These are phyloP conservation scores for Actinomortierella ambigua DNA, from an alignment of 371 early-diverging fungal species.

Conservation along the genomic window DNA sequence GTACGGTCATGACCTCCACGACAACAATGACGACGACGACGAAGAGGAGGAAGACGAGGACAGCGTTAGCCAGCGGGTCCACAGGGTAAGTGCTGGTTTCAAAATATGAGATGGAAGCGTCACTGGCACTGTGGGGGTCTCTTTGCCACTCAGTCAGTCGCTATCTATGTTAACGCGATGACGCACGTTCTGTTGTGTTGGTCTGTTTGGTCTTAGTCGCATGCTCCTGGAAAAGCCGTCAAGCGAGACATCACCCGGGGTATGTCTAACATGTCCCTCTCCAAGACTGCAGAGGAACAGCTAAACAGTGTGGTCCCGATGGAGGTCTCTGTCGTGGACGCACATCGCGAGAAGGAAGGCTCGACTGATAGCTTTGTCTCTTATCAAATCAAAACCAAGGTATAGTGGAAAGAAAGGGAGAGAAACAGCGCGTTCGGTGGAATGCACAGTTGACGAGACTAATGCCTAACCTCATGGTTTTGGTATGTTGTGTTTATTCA, in stretches of 20 bases:
- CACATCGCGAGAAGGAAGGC: slow-evolving; percentile 88
- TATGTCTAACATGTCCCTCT: slow-evolving; percentile 19
- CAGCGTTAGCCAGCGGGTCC: slow-evolving; percentile 10
- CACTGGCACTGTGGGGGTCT: no score
- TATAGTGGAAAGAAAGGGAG: slow-evolving; percentile 12
- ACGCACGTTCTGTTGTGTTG: neutral
- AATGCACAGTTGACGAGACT: neutral
- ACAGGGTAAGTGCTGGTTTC: slow-evolving; percentile 15
- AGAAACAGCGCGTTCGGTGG: no score
- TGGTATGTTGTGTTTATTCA: slow-evolving; percentile 15
- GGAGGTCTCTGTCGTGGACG: slow-evolving; percentile 70
- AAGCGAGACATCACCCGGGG: slow-evolving; percentile 22
- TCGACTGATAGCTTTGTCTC: slow-evolving; percentile 76
- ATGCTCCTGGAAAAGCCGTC: slow-evolving; percentile 36
- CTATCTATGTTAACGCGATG: no score
- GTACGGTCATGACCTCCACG: neutral
- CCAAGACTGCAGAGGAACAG: slow-evolving; percentile 15
- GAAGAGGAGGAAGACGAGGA: slow-evolving; percentile 13
- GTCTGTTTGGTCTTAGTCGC: slow-evolving; percentile 11
- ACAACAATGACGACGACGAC: slow-evolving; percentile 9
- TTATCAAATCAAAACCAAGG: slow-evolving; percentile 83
- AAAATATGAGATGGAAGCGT: neutral
- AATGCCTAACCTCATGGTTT: neutral
- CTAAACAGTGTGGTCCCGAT: slow-evolving; percentile 40
- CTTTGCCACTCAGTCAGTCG: no score